A percentile compares a stretch with the other conserved stretches of the same genome.
Conservation (phyloP, 139 green algal species). For the Chlorella sp. region DNA sequence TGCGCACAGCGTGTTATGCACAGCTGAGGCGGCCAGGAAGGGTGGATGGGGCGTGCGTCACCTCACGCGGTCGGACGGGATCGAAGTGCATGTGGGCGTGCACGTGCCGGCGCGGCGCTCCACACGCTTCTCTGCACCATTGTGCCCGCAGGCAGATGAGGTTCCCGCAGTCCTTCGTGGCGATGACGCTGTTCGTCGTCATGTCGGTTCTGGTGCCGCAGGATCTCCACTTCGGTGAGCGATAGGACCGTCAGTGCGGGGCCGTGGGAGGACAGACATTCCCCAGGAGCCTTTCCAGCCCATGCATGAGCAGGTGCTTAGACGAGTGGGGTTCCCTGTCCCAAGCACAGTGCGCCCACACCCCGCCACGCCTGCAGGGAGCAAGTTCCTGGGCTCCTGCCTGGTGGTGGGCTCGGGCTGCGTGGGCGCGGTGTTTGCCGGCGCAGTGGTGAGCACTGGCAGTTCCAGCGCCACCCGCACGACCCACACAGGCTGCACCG, state of each 20-base stretch:
- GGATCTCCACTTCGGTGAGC: slow-evolving; percentile 13
- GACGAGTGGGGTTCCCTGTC: no score
- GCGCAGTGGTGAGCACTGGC: background rate
- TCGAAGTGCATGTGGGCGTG: no score
- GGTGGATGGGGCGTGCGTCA: background rate
- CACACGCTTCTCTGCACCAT: no score
- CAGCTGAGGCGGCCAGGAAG: background rate
- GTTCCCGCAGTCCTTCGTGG: slow-evolving; percentile 1
- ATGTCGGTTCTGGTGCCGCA: slow-evolving; percentile 2
- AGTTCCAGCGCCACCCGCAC: background rate
- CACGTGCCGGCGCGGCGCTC: no score
- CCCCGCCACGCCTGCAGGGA: no score
- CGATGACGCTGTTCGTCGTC: slow-evolving; percentile 13
- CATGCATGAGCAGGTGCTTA: no score
- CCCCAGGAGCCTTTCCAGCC: no score
- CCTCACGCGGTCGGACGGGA: background rate
- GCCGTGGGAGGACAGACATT: no score
- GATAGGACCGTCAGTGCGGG: no score
- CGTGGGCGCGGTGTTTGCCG: background rate
- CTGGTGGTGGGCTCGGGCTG: slow-evolving; percentile 9
- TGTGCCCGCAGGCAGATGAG: background rate
- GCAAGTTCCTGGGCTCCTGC: slow-evolving; percentile 9
- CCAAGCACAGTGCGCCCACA: no score
- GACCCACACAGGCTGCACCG: no score
- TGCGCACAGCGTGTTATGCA: no score